These are phyloP conservation scores for Hyaloscypha hepaticicola DNA, from an alignment of 495 filamentous ascomycete species.

Conservation along the genomic window DNA sequence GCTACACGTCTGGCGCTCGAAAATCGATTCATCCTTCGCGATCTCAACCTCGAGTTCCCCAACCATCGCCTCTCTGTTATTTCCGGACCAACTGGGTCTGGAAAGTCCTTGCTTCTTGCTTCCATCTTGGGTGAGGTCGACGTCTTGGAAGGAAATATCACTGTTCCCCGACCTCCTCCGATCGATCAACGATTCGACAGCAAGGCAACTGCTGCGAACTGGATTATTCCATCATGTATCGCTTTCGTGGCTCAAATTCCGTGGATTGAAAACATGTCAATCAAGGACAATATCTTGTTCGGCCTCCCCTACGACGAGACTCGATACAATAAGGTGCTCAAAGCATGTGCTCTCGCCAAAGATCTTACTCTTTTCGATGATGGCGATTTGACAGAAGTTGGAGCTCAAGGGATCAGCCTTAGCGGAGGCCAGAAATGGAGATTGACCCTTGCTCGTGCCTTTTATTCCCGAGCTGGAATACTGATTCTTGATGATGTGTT, in stretches of 20 bases:
- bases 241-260: conserved; percentile 49
- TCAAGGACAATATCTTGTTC: conserved; percentile 59
- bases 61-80: conserved; percentile 33
- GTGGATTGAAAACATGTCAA: conserved; percentile 55
- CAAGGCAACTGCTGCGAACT: conserved; percentile 46
- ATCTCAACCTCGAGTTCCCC: conserved; percentile 29
- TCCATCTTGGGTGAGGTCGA: conserved; percentile 59
- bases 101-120: conserved; percentile 56
- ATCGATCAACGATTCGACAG: conserved; percentile 42
- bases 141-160: conserved; percentile 45
- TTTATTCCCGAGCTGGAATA: conserved; percentile 65
- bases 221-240: conserved; percentile 48
- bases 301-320: conserved; percentile 45
- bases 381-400: conserved; percentile 69
- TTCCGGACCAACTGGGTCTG: conserved; percentile 55
- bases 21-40: conserved; percentile 23
- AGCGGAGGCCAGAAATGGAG: conserved; percentile 72
- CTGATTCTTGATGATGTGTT: conserved; percentile 70
- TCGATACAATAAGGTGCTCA: conserved; percentile 55
- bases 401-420: conserved; percentile 66
- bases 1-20: neutral
- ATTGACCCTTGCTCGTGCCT: conserved; percentile 65
- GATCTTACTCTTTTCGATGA: conserved; percentile 64
- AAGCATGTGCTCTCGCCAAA: conserved; percentile 61
- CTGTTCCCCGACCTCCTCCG: conserved; percentile 40